Evolutionary conservation across 768 basidiomycete genomes (phyloP), one percentile per base, ranked within the genome.

Genomic region (Pleurotus sapidus): DNA sequence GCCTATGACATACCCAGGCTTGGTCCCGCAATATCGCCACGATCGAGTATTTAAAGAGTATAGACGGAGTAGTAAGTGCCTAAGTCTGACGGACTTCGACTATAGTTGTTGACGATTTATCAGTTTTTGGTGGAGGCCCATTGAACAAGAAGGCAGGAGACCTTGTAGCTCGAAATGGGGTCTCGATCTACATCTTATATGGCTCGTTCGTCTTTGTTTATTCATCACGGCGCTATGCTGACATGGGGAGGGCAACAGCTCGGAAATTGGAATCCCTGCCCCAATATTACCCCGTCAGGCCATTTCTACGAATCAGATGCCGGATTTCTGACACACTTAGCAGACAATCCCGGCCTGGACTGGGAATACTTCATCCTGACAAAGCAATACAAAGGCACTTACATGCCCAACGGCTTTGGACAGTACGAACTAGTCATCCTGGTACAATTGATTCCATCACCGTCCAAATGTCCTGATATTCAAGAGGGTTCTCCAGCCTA

Each of bases 71-170:
- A 63, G 34, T 60, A 59, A 15, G 72, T 69, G 68, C 48, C 12
- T 54, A 17, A 49, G 7, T 15, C 20, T 4, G n/a, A 39, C 24
- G 11, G 20, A 49, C 14, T 38, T 30, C 27, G 49, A 46, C 25
- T 37, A 15, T 49, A 23, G 25, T 25, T 27, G 20, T 34, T 27
- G 25, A 18, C 25, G 4, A 12, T 45, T 34, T 24, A 5, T 18
- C 46, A 79, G 78, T 5, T 62, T 77, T 63, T 46, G 73, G 69
- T 9, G 77, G 77, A n/a, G 77, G 74, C 0, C 71, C 76, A 7
- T 48, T 79, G 4, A 70, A 72, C 24, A 61, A 70, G 50, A 66
- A 67, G n/a, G 60, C 68, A 1, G 78, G 76, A 0, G 70, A 78
- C n/a, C 49, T 49, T 14, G 40, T 78, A 18, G 61, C 62, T 3